Evolutionary conservation across 2,329 filamentous ascomycete genomes (phyloP), one percentile per base, ranked within the genome.

Genomic region (Colletotrichum graminicola): DNA sequence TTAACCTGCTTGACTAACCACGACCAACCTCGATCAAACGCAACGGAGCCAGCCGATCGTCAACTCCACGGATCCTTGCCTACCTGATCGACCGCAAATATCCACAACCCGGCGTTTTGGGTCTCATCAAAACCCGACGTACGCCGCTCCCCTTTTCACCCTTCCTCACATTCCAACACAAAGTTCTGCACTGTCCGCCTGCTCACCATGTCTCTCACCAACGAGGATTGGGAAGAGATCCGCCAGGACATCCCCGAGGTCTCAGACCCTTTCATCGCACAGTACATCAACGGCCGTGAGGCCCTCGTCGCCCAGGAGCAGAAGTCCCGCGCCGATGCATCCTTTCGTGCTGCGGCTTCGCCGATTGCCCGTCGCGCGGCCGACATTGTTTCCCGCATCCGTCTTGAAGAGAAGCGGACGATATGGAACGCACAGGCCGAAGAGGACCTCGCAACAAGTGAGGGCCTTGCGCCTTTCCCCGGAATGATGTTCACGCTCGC

Each of bases 401-500:
- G 93, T 34, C 88, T 89, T 59, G 88, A 93, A 75, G 94, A 97
- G 82, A 88, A 90, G 76, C 84, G 86, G 64, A 90, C 88, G 3
- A 84, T 94, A 72, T 96, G 93, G 93, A 93, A 90, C 26, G 85
- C 87, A 32, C 86, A 88, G 54, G 87, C 91, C 63, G 91, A 88
- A 52, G 88, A 91, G 62, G 91, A 84, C 57, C 83, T 93, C 1
- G 88, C 90, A 12, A 86, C 88, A 66, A 82, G 88, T 70, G 82
- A 80, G 43, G 78, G 89, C 75, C 86, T 88, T 67, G 89, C 90
- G 64, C 82, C 94, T 32, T 92, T 91, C 77, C 92, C 93, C 0
- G 93, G 94, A 5, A 95, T 95, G 90, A 94, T 94, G 91, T 96
- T 95, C 80, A 89, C 87, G 5, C 86, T 94, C 23, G 93, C 93